Conservation (phyloP, 331 rosid species). For the Erythrophleum ivorense region DNA sequence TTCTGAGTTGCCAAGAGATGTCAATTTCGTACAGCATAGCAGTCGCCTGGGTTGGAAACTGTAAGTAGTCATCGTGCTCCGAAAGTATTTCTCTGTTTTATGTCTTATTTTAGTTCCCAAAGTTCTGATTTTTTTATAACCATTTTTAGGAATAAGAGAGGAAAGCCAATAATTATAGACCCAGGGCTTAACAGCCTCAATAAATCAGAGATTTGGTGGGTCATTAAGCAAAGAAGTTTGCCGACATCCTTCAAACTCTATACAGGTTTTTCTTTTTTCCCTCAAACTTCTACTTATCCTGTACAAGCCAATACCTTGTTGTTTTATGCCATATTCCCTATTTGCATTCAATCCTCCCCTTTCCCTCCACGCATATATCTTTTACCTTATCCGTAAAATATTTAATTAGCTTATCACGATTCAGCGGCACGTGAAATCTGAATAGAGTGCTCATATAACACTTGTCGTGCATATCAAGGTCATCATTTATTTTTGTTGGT, state of each 20-base stretch:
- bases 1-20: conserved; percentile 62
- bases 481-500: conserved; percentile 26
- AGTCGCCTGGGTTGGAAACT: conserved; percentile 77
- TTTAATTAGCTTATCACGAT: not conserved
- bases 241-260: conserved; percentile 78
- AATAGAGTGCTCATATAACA: not conserved
- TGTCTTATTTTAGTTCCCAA: not conserved
- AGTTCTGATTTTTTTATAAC: not conserved
- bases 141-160: conserved; percentile 68
- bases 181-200: conserved; percentile 66
- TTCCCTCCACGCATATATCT: too few species aligned
- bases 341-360: too few species aligned
- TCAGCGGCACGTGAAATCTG: conserved; percentile 41
- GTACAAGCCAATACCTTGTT: not conserved
- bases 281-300: not conserved
- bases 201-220: conserved; percentile 79
- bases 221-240: conserved; percentile 61
- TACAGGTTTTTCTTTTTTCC: conserved; percentile 55
- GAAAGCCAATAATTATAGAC: conserved; percentile 65
- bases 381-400: not conserved
- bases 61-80: conserved; percentile 38
- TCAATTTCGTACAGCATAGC: conserved; percentile 70
- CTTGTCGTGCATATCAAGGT: conserved; percentile 23
- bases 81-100: not conserved
- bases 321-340: too few species aligned